Evolutionary conservation across 2,329 filamentous ascomycete genomes (phyloP), one percentile per base, ranked within the genome.

Genomic region (Trichoderma koningii): DNA sequence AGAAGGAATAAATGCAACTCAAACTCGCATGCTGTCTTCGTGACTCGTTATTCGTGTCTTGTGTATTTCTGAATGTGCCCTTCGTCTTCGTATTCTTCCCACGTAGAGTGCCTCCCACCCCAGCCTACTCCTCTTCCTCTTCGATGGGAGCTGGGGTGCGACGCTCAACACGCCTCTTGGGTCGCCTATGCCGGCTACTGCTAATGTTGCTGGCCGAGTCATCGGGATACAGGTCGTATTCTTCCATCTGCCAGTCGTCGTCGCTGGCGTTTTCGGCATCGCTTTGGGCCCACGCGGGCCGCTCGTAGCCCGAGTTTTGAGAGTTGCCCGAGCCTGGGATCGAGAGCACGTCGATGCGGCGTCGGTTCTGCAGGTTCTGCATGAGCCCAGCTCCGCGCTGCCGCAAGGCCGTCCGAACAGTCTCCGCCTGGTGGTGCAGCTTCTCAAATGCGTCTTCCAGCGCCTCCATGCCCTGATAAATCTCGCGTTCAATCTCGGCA

Each of bases 401-500:
- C 6, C 93, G 89, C 5, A 98, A 82, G 0, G 89, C 86, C 23
- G 86, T 88, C 5, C 94, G 88, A 17, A 97, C 91, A 19, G 83
- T 77, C 78, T 97, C 93, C 2, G 94, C 94, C 72, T 89, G 89
- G 69, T 87, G 85, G 74, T 98, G 94, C n/a, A 98, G 82, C 30
- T 87, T 87, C 78, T 98, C 94, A 71, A 98, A 97, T 0, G 93
- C 93, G 73, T 97, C 92, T 76, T 98, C 94, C 26, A 98, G 84
- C 0, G 88, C 88, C 78, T 98, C 94, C 94, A 98, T 98, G 67
- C 93, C 92, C 41, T 87, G 84, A 77, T 94, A 97, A 65, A 98
- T 96, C 73, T 97, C 92, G 7, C 93, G 87, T 77, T 98, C 94
- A 45, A 97, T 88, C 77, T 97, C 94, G 7, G 92, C 92, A 6